Base-by-base conservation (phyloP, 202 grass and related monocot genomes). In the Saccharum hybrid region DNA sequence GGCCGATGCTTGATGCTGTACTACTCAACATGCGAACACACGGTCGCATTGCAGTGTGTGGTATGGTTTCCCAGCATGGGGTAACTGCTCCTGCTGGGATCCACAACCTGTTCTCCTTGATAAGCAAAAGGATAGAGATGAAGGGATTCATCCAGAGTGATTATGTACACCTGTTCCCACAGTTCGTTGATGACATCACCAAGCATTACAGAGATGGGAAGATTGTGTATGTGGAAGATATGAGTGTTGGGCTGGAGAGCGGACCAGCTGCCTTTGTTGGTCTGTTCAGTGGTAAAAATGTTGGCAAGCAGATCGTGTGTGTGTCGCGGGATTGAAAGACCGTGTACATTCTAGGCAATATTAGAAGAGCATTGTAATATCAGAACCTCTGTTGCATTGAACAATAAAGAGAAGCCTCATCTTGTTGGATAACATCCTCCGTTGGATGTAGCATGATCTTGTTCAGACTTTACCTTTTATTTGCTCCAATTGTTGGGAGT, bases 71-170 rank as follows among this genome's bases (percentile, higher is more conserved):
- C n/a, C 90, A 94, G 61, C 81, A 93, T 0, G 82, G 84, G 21
- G 37, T 91, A 30, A 91, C 90, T 28, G 85, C 83, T 77, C 77
- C 82, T 7, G 8, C 79, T 23, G 90, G 88, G 28, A 91, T 98
- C 86, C 87, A 87, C 48, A 98, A 94, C 77, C 80, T 91, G 38
- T 90, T 34, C 43, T 82, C 60, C 22, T 75, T 98, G 21, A 43
- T 98, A 19, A 63, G 63, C 26, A 98, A 90, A 66, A 78, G 92
- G 6, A 64, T 98, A 56, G 78, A 49, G 6, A 89, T 94, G 88
- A 88, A 91, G 65, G 92, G 95, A 12, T 98, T 98, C 70, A 78
- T 94, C 66, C 92, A 94, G 87, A 90, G 77, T 45, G 88, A 98
- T 79, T 67, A 90, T 40, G 57, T 91, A n/a, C 90, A 90, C 66